Evolutionary conservation across 202 grass and related monocot genomes (phyloP), one percentile per base, ranked within the genome.

Genomic region (Schoenoplectus triqueter): DNA sequence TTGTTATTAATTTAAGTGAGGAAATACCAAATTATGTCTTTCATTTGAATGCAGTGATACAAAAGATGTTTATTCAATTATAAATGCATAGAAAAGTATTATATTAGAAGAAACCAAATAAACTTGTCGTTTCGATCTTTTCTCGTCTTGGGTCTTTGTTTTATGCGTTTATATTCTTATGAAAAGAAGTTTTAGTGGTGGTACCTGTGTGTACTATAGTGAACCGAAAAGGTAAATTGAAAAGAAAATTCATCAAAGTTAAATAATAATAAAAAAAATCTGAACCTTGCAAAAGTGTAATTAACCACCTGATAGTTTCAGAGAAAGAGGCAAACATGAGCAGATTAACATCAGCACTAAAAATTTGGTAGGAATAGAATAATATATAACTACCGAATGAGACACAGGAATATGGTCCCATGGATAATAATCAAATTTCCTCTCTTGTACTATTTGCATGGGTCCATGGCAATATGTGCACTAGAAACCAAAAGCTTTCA

Each of bases 161-260:
- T 39, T 78, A 78, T 54, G 50, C 21, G 14, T 77, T 57, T 42
- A 78, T 39, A 39, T 59, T 78, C 11, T 76, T 78, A 78, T 77
- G 40, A 41, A 78, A 57, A 5, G 20, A 31, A 31, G 52, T 74
- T 74, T 52, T 74, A 52, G 52, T 18, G 18, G 46, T 74, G 71
- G 46, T 8, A 51, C 21, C 9, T 51, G 8, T 2, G 1, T 21
- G 73, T 42, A 77, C 51, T 59, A 11, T 41, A 78, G 14, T 42
- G 0, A 77, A 41, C 20, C 10, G 40, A 77, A 76, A 56, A 54
- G 56, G 52, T 5, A 74, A 57, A 76, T 40, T 73, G 7, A 21
- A 22, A 73, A 73, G 17, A 52, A 52, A 73, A 73, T 73, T 73
- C 45, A 51, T 51, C 47, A 73, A 52, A 31, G 31, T 47, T 73